These are phyloP conservation scores for Trichoderma orchidacearum DNA, from an alignment of 495 filamentous ascomycete species.

Conservation along the genomic window DNA sequence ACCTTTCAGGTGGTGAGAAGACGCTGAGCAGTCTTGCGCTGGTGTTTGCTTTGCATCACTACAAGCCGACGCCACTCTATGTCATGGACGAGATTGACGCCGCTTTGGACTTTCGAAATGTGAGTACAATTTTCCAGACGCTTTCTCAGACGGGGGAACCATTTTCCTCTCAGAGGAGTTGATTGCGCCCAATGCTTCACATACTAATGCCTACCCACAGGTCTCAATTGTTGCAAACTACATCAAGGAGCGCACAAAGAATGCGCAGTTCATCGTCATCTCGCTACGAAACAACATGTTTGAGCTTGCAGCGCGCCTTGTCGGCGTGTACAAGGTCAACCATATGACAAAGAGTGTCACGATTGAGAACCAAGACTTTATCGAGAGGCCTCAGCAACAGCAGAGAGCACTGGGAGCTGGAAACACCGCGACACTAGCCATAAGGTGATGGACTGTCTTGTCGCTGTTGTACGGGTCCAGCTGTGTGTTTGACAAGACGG, in stretches of 20 bases:
- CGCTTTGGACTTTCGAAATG: constrained; percentile 92
- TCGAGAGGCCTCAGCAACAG: constrained; percentile 36
- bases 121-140: constrained; percentile 32
- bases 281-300: constrained; percentile 99
- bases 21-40: constrained; percentile 86
- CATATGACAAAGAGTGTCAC: constrained; percentile 98
- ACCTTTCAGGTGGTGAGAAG: constrained; percentile 91
- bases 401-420: background rate
- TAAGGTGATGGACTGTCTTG: background rate
- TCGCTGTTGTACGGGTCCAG: background rate
- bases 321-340: constrained; percentile 98
- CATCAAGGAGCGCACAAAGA: constrained; percentile 98
- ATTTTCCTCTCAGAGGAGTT: no score
- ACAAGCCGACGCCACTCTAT: constrained; percentile 93
- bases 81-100: constrained; percentile 99
- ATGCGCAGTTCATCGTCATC: constrained; percentile 98
- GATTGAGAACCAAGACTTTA: constrained; percentile 85
- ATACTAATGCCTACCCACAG: constrained; percentile 27
- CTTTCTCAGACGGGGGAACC: background rate
- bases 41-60: constrained; percentile 95
- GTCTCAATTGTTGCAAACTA: constrained; percentile 97
- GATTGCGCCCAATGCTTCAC: no score
- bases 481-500: background rate
- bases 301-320: constrained; percentile 82
- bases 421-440: background rate